Evolutionary conservation across 2,329 filamentous ascomycete genomes (phyloP).

Genomic region (Tolypocladium cylindrosporum): DNA sequence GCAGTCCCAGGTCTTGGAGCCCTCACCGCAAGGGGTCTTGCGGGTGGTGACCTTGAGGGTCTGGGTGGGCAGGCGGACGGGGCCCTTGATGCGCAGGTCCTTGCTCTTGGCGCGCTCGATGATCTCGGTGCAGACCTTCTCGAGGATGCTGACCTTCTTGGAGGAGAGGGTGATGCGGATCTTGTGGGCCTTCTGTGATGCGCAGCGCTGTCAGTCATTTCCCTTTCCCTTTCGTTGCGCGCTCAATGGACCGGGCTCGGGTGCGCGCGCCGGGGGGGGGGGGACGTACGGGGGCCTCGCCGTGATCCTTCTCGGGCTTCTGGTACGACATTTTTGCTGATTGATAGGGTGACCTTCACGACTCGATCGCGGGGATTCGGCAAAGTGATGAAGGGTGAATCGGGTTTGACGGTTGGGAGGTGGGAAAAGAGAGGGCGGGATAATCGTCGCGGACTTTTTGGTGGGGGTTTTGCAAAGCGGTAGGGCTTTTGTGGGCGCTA

Average conservation of each 20-base stretch:
- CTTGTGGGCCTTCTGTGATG: conserved; percentile 75
- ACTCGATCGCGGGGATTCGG: conserved; percentile 68
- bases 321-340: conserved; percentile 75
- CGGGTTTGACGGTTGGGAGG: conserved; percentile 3
- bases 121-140: conserved; percentile 97
- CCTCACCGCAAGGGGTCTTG: conserved; percentile 99
- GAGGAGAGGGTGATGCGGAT: conserved; percentile 96
- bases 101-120: conserved; percentile 98
- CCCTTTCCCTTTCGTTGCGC: background rate
- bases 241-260: background rate
- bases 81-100: conserved; percentile 97
- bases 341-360: conserved; percentile 49
- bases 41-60: conserved; percentile 93
- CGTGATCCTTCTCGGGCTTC: conserved; percentile 90
- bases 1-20: conserved; percentile 99
- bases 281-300: conserved; percentile 69
- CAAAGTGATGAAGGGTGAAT: conserved; percentile 64
- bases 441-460: conserved; percentile 6
- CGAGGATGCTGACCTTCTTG: conserved; percentile 88
- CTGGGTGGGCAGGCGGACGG: conserved; percentile 96
- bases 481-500: conserved; percentile 14
- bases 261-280: background rate
- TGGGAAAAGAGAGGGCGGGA: background rate
- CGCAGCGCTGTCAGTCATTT: background rate
- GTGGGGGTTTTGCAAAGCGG: conserved; percentile 7